Evolutionary conservation across 78 protist species (phyloP), one percentile per base, ranked within the genome.

Genomic region (Cyanophora paradoxa): DNA sequence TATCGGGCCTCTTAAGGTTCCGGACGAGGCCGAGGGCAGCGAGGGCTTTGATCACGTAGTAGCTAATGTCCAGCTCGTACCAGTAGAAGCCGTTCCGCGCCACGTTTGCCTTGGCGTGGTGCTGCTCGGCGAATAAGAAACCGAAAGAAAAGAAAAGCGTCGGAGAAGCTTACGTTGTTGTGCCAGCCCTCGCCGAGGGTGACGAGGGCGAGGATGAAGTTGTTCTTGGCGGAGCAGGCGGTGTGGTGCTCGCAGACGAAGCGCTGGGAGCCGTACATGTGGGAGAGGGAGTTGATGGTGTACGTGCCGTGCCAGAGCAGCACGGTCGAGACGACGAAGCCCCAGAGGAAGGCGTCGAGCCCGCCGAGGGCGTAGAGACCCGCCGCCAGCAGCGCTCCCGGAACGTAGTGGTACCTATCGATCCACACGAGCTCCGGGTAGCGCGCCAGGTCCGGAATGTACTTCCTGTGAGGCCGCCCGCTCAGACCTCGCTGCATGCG

Each of bases 121-220:
- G 62, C n/a, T n/a, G n/a, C n/a, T n/a, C n/a, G n/a, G n/a, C n/a
- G n/a, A n/a, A n/a, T n/a, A n/a, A n/a, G n/a, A n/a, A n/a, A n/a
- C n/a, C n/a, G n/a, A n/a, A n/a, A n/a, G n/a, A n/a, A n/a, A n/a
- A n/a, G n/a, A n/a, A n/a, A n/a, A n/a, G n/a, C n/a, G n/a, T n/a
- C n/a, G n/a, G n/a, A n/a, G n/a, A n/a, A n/a, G n/a, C n/a, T n/a
- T n/a, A n/a, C n/a, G 30, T 56, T 56, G 62, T 56, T 56, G 30
- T 56, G 62, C 62, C 62, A 56, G 30, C 62, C 62, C 62, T 56
- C 62, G 24, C 62, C 62, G 37, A 56, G 62, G 24, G 62, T 56
- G 37, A 56, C 8, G 37, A 56, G 13, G 10, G 62, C 14, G 37
- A 56, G 31, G 31, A 8, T 17, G 31, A 7, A 56, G 62, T 56